Evolutionary conservation across 1,139 yeast genomes (phyloP), one percentile per base, ranked within the genome.

Genomic region (Candida tropicalis): DNA sequence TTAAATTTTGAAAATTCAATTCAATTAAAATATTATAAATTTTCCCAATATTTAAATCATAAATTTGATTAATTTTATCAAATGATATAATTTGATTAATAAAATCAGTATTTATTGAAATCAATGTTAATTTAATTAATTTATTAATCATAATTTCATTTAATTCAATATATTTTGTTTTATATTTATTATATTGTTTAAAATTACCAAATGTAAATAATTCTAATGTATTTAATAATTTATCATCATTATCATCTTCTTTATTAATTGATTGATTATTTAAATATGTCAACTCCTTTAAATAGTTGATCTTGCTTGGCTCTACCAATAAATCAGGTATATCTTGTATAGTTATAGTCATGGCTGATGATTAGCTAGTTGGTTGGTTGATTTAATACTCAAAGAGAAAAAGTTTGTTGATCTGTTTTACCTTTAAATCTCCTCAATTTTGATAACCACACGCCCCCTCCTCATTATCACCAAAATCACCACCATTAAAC

Each of bases 141-240:
- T 70, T 68, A 1, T 41, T 24, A 2, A 52, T 37, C 23, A 57
- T 39, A 2, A 37, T 48, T 3, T 36, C 36, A 18, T 58, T 51
- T 25, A 60, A 50, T 20, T 36, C 53, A 11, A 58, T 38, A 43
- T 37, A 67, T 15, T 48, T 40, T 0, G 38, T 43, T 13, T 49
- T 48, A 46, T 65, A 54, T 35, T 54, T 46, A 11, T 51, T 32
- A 49, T 68, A 70, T 36, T 64, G 60, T 7, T 52, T 44, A 27
- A 58, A 56, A 36, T 62, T 58, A 2, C 77, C 77, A 51, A 66
- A 70, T 2, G 74, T 57, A 47, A 69, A 71, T 37, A 72, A 57
- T 52, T 72, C 77, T 8, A 68, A 41, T 1, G 69, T 60, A 41
- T 61, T 60, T 15, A 40, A 29, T 26, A 39, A 24, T 27, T 45